Percentiles rank a stretch among this genome's conserved stretches.
phyloP scores from a whole-genome alignment of 106 monocot genomes.

The Dactylorhiza incarnata region DNA sequence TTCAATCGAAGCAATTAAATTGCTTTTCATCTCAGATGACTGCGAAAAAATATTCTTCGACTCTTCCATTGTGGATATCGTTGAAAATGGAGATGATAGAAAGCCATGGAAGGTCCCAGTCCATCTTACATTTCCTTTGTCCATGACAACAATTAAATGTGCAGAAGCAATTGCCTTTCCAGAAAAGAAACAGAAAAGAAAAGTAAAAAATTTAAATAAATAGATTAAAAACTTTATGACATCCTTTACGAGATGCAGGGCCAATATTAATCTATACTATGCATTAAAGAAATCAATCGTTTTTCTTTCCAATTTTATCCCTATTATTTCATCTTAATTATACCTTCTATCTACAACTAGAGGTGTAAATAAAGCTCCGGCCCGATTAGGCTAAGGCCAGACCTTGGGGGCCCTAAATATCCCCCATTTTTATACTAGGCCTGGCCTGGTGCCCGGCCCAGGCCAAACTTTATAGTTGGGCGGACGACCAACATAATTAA shows the following conservation, averaged over 20 bases:
- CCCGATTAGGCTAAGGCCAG: too few species aligned
- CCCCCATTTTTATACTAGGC: too few species aligned
- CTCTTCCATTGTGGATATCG: slow-evolving; percentile 20
- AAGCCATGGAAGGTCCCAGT: slow-evolving; percentile 45
- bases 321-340: too few species aligned
- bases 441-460: too few species aligned
- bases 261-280: not conserved
- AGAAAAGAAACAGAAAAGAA: slow-evolving; percentile 10
- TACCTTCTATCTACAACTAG: too few species aligned
- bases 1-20: slow-evolving; percentile 13
- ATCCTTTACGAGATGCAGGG: not conserved
- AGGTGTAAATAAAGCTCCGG: too few species aligned
- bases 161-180: slow-evolving; percentile 79
- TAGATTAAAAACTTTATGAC: not conserved
- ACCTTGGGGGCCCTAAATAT: too few species aligned
- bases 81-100: slow-evolving; percentile 41
- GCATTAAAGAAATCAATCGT: too few species aligned
- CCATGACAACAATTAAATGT: slow-evolving; percentile 79
- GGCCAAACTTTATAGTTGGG: too few species aligned
- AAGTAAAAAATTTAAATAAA: not conserved
- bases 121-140: slow-evolving; percentile 83
- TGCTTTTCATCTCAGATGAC: slow-evolving; percentile 13
- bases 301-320: too few species aligned
- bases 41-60: slow-evolving; percentile 19
- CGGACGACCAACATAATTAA: too few species aligned